phyloP scores from a whole-genome alignment of 352 stramenopile species.

The Pythium periplocum region DNA sequence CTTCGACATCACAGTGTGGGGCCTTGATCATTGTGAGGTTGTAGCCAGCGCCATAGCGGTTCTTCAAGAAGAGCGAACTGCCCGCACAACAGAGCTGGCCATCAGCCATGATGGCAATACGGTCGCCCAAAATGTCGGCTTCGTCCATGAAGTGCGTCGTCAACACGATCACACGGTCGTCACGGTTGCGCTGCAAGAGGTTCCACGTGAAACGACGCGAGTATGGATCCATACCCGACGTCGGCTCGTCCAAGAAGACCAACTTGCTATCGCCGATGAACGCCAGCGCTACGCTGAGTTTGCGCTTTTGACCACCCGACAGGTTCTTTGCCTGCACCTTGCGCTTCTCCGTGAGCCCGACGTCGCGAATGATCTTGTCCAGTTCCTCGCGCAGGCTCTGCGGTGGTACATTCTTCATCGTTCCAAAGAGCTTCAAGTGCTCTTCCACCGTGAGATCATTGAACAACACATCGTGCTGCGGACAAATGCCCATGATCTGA shows the following conservation, averaged over 20 bases:
- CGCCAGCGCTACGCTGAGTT: constrained; percentile 93
- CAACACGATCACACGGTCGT: constrained; percentile 82
- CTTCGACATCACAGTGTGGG: constrained; percentile 26
- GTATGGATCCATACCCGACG: constrained; percentile 95
- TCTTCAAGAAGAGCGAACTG: constrained; percentile 92
- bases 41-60: constrained; percentile 91
- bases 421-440: constrained; percentile 91
- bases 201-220: constrained; percentile 94
- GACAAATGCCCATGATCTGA: constrained; percentile 93
- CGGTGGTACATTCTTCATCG: constrained; percentile 79
- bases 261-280: constrained; percentile 92
- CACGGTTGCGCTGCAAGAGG: constrained; percentile 77
- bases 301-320: constrained; percentile 94
- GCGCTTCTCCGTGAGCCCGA: constrained; percentile 88
- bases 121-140: constrained; percentile 49
- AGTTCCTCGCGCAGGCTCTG: constrained; percentile 21
- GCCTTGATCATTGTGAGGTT: constrained; percentile 63
- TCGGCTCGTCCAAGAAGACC: constrained; percentile 92
- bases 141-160: constrained; percentile 88
- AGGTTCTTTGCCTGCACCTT: constrained; percentile 54
- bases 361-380: constrained; percentile 54
- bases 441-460: constrained; percentile 93
- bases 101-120: constrained; percentile 93
- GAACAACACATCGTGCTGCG: constrained; percentile 96
- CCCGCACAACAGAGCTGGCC: constrained; percentile 84